Percentiles rank a stretch among this genome's conserved stretches.
Evolutionary conservation across 169 alveolate genomes (phyloP).

Genomic region (Eimeria maxima): DNA sequence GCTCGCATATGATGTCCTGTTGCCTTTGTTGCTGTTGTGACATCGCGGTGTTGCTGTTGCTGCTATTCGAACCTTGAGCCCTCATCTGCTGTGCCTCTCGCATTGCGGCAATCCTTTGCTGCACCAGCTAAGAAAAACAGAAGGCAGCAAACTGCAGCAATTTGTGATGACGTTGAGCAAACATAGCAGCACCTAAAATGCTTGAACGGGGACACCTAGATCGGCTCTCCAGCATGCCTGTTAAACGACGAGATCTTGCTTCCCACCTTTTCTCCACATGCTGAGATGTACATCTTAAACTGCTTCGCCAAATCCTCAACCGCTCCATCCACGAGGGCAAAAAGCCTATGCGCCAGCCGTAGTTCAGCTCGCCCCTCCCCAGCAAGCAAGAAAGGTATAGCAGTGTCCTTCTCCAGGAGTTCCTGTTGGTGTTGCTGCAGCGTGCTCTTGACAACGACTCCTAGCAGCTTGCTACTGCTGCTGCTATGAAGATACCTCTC

Average conservation of each 20-base stretch:
- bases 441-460: constrained; percentile 79
- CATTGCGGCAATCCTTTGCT: constrained; percentile 62
- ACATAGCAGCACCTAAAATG: not conserved
- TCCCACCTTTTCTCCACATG: constrained; percentile 83
- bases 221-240: not conserved
- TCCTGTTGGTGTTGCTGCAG: constrained; percentile 78
- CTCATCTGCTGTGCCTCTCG: constrained; percentile 80
- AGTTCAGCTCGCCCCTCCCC: constrained; percentile 81
- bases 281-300: constrained; percentile 83
- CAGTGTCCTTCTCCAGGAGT: constrained; percentile 83
- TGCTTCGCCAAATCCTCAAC: constrained; percentile 82
- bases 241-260: not conserved
- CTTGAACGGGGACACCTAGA: not conserved
- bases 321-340: constrained; percentile 85
- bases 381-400: constrained; percentile 75
- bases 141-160: constrained; percentile 1
- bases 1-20: constrained; percentile 69
- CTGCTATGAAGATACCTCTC: constrained; percentile 79
- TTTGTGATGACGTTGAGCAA: not conserved
- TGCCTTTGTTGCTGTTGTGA: constrained; percentile 72
- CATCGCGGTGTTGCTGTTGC: constrained; percentile 67
- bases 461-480: constrained; percentile 79
- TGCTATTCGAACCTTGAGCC: constrained; percentile 74
- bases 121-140: constrained; percentile 42
- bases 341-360: constrained; percentile 81